Conservation (phyloP, 345 rosid species). For the Turritis glabra region DNA sequence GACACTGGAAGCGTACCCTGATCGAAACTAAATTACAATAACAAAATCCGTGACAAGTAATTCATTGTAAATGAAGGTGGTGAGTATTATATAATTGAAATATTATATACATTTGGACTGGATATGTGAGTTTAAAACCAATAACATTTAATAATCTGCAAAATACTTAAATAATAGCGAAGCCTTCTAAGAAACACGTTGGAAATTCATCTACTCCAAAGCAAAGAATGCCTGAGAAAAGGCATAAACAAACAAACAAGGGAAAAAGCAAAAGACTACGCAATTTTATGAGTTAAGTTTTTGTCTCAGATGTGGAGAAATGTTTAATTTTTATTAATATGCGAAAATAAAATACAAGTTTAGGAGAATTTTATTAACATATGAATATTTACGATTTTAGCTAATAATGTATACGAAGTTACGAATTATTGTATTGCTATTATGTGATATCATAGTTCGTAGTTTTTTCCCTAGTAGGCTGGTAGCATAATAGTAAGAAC, state of each 20-base stretch:
- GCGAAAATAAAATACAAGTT: neutral
- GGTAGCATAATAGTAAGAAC: too few relatives aligned
- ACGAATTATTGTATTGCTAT: neutral
- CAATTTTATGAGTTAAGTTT: slow-evolving; percentile 9
- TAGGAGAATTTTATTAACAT: neutral
- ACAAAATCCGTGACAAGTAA: neutral
- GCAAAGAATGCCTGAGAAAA: neutral
- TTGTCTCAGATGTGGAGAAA: neutral
- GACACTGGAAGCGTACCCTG: neutral
- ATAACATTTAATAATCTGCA: neutral
- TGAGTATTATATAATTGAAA: neutral
- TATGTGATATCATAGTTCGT: neutral
- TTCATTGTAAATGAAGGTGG: neutral
- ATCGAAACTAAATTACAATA: neutral
- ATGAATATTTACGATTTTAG: neutral
- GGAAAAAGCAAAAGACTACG: neutral
- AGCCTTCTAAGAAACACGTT: slow-evolving; percentile 10
- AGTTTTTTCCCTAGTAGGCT: neutral
- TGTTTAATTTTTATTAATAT: neutral
- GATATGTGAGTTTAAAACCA: slow-evolving; percentile 20
- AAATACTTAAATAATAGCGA: neutral
- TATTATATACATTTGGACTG: neutral
- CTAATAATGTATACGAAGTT: neutral
- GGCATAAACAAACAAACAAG: neutral
- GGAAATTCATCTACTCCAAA: slow-evolving; percentile 30